Conservation (phyloP, 345 rosid species). For the Syzygium oleosum region DNA sequence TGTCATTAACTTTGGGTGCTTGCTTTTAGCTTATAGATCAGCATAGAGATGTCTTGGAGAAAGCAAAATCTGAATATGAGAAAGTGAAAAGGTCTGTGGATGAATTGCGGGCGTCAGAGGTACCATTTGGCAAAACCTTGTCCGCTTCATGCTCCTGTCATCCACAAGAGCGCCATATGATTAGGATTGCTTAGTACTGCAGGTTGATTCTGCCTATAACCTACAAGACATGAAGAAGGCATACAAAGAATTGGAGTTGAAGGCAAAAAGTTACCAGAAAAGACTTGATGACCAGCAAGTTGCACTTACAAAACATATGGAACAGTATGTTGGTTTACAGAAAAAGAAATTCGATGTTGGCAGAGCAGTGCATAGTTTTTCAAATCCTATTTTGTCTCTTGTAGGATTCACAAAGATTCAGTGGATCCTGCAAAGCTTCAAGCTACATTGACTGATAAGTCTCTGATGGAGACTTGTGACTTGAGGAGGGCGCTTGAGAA, state of each 20-base stretch:
- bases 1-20: neutral
- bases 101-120: slow-evolving; percentile 84
- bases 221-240: slow-evolving; percentile 73
- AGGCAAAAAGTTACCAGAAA: slow-evolving; percentile 74
- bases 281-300: slow-evolving; percentile 70
- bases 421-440: slow-evolving; percentile 90
- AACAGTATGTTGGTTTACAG: slow-evolving; percentile 52
- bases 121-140: slow-evolving; percentile 12
- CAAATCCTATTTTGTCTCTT: slow-evolving; percentile 7
- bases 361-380: slow-evolving; percentile 1
- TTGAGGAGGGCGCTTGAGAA: slow-evolving; percentile 72
- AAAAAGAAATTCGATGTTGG: neutral
- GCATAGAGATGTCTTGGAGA: slow-evolving; percentile 57
- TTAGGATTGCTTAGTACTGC: slow-evolving; percentile 2
- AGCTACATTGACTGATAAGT: slow-evolving; percentile 50
- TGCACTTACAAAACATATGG: slow-evolving; percentile 62
- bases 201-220: slow-evolving; percentile 85
- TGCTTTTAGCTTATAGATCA: slow-evolving; percentile 60
- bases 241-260: slow-evolving; percentile 67
- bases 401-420: slow-evolving; percentile 86
- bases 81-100: slow-evolving; percentile 65
- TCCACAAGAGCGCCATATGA: neutral
- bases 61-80: slow-evolving; percentile 60
- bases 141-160: slow-evolving; percentile 5
- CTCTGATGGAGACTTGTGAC: slow-evolving; percentile 48